phyloP scores from a whole-genome alignment of 176 grass and related monocot species.

The Carex kokanica region DNA sequence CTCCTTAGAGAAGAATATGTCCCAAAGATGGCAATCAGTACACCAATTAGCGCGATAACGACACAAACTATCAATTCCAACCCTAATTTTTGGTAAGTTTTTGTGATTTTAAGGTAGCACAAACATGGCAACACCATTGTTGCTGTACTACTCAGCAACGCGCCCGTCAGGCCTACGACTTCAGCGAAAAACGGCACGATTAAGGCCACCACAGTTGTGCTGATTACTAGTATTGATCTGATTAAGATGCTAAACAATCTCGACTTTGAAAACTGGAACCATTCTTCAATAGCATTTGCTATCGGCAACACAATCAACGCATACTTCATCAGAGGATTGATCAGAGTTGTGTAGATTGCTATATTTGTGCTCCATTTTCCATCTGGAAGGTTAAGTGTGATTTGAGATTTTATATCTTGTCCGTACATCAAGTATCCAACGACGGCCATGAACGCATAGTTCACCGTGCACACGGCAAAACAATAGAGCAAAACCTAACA shows the following conservation, averaged over 20 bases:
- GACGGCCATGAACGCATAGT: conserved; percentile 54
- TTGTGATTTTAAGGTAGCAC: conserved; percentile 83
- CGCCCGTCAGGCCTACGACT: conserved; percentile 53
- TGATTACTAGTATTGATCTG: conserved; percentile 60
- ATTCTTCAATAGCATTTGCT: conserved; percentile 63
- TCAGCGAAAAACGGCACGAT: conserved; percentile 58
- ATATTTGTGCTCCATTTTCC: conserved; percentile 43
- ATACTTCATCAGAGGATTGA: conserved; percentile 81
- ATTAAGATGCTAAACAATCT: conserved; percentile 27
- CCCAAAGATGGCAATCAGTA: conserved; percentile 44
- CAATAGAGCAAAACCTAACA: conserved; percentile 59
- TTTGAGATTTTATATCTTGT: conserved; percentile 50
- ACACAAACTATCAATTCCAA: conserved; percentile 44
- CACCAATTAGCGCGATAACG: conserved; percentile 43
- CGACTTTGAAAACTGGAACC: conserved; percentile 38
- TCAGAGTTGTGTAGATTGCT: conserved; percentile 76
- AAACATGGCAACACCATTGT: conserved; percentile 63
- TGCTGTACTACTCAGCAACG: conserved; percentile 56
- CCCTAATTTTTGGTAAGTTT: conserved; percentile 35
- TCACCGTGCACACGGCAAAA: conserved; percentile 60
- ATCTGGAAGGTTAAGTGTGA: conserved; percentile 68
- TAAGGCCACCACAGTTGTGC: conserved; percentile 55
- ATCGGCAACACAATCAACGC: conserved; percentile 34
- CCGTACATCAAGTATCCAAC: conserved; percentile 90
- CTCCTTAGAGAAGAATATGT: conserved; percentile 68